Conservation (phyloP, 2,329 filamentous ascomycete genomes). For the Boeremia lycopersici region DNA sequence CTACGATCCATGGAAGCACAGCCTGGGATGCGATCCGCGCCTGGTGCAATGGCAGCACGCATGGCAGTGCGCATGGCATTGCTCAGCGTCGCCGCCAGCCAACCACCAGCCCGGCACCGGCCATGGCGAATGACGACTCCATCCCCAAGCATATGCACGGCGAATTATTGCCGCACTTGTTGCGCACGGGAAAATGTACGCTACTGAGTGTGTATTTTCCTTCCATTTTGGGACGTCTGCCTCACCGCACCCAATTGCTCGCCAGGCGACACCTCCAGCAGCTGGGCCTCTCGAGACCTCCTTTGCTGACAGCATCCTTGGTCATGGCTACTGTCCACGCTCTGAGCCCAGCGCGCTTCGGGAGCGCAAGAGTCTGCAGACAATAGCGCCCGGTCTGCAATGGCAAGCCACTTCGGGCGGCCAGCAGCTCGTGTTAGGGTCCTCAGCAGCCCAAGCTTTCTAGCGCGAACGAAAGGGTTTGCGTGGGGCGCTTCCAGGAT, state of each 20-base stretch:
- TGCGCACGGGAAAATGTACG: conserved; percentile 4
- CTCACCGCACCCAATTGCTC: neutral
- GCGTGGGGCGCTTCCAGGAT: conserved; percentile 20
- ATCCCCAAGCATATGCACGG: neutral
- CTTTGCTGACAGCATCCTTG: too few species aligned
- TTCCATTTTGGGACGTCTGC: conserved; percentile 6
- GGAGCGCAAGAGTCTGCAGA: too few species aligned
- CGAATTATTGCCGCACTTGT: too few species aligned
- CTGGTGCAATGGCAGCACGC: neutral
- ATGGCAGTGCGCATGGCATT: conserved; percentile 5
- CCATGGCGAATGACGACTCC: conserved; percentile 7
- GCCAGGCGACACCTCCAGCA: conserved; percentile 1
- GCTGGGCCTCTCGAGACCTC: neutral
- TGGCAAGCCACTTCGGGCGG: conserved; percentile 8
- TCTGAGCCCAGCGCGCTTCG: too few species aligned
- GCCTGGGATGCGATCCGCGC: neutral
- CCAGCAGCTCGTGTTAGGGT: conserved; percentile 16
- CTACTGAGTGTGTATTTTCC: conserved; percentile 7
- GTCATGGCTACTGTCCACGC: too few species aligned
- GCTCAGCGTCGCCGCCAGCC: conserved; percentile 2
- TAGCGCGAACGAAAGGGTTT: conserved; percentile 22
- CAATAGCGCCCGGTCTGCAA: too few species aligned
- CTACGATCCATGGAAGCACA: neutral
- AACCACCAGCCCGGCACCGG: neutral
- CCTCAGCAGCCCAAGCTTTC: conserved; percentile 10